A percentile compares a stretch with the other conserved stretches of the same genome.
Evolutionary conservation across 192 early-diverging fungal species (phyloP).

Genomic region (Umbelopsis sp.): DNA sequence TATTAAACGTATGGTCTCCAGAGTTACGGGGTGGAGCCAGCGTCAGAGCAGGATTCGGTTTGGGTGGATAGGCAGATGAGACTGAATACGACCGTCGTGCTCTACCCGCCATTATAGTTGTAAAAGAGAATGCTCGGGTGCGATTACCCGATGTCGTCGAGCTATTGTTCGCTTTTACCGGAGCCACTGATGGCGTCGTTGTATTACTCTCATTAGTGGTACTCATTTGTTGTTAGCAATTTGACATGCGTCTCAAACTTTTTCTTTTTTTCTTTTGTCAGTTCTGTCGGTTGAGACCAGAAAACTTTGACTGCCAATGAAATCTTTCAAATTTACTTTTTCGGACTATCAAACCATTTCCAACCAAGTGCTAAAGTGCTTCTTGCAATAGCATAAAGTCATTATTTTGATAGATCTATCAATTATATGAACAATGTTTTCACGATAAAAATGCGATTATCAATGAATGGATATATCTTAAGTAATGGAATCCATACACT

Average conservation of each 20-base stretch:
- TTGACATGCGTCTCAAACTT: slow-evolving; percentile 6
- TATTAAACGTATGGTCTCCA: slow-evolving; percentile 10
- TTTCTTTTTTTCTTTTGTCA: neutral
- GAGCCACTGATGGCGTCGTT: neutral
- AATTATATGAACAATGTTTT: too few species aligned
- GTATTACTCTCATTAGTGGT: neutral
- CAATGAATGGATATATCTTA: too few species aligned
- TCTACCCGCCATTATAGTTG: slow-evolving; percentile 21
- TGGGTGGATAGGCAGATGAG: slow-evolving; percentile 37
- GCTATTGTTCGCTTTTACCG: neutral
- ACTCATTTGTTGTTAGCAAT: neutral
- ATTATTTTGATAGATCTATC: too few species aligned
- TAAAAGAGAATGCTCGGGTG: slow-evolving; percentile 6
- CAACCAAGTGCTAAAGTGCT: too few species aligned
- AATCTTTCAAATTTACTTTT: too few species aligned
- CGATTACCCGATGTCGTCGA: neutral
- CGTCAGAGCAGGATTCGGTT: slow-evolving; percentile 14
- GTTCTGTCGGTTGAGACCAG: neutral
- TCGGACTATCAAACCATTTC: too few species aligned
- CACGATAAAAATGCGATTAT: too few species aligned
- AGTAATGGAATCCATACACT: too few species aligned
- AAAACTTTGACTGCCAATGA: too few species aligned
- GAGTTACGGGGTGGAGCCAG: slow-evolving; percentile 19
- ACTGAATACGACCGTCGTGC: slow-evolving; percentile 39
- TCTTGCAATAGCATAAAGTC: too few species aligned